Percentiles rank a stretch among this genome's conserved stretches.
These are phyloP conservation scores for Paratinospora sagittata DNA, from an alignment of 164 flowering plant species.

Conservation along the genomic window DNA sequence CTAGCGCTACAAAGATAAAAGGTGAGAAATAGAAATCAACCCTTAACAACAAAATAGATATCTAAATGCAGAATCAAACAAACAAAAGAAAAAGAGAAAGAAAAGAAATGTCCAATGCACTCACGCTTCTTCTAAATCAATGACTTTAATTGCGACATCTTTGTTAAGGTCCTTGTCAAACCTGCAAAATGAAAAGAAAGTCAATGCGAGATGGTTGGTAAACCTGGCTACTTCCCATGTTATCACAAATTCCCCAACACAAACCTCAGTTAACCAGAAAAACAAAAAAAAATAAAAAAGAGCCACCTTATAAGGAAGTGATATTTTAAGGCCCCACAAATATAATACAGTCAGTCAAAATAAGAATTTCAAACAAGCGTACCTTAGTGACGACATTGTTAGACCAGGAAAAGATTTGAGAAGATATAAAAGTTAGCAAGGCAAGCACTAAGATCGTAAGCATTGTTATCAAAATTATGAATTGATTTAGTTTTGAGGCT, in stretches of 20 bases:
- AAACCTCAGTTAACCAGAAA: neutral
- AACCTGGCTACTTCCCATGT: no score
- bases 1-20: no score
- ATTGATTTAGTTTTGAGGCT: no score
- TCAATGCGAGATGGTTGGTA: neutral
- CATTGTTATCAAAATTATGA: no score
- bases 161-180: constrained; percentile 90
- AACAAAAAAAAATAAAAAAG: no score
- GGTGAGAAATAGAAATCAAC: no score
- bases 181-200: constrained; percentile 40
- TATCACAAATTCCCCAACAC: neutral
- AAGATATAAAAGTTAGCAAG: no score
- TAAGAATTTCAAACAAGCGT: neutral
- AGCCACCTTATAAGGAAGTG: neutral
- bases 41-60: neutral
- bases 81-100: neutral
- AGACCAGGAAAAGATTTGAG: no score
- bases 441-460: no score
- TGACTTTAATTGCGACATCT: constrained; percentile 92
- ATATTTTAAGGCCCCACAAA: neutral
- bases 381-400: no score
- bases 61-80: neutral
- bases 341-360: neutral
- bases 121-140: constrained; percentile 99
- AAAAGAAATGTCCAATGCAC: constrained; percentile 24